Percentiles rank a stretch among this genome's conserved stretches.
phyloP scores from a whole-genome alignment of 1,284 basidiomycete species.

The Austroboletus rostrupii region DNA sequence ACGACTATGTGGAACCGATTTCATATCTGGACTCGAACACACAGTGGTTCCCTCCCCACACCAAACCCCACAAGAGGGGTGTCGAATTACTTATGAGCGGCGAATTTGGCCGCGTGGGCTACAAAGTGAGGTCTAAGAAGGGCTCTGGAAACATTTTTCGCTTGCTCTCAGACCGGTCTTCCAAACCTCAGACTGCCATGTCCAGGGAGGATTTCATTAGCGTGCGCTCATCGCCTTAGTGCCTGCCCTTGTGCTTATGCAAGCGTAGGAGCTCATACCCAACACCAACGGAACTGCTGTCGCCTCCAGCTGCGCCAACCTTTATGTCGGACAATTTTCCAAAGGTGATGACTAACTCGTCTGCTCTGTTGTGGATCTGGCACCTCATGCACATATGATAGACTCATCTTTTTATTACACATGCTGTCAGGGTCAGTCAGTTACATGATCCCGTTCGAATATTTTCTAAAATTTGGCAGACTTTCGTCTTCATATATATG shows the following conservation, averaged over 20 bases:
- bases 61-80: slow-evolving; percentile 69
- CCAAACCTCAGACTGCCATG: slow-evolving; percentile 34
- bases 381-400: slow-evolving; percentile 23
- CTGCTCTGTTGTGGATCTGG: slow-evolving; percentile 19
- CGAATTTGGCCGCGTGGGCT: slow-evolving; percentile 76
- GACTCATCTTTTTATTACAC: slow-evolving; percentile 83
- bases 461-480: slow-evolving; percentile 42
- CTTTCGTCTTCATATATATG: slow-evolving; percentile 86
- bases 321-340: slow-evolving; percentile 93
- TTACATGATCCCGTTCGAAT: neutral
- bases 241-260: slow-evolving; percentile 4
- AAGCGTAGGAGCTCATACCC: slow-evolving; percentile 68
- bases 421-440: slow-evolving; percentile 63
- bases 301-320: slow-evolving; percentile 74
- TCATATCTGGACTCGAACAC: slow-evolving; percentile 10
- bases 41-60: slow-evolving; percentile 49
- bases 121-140: slow-evolving; percentile 42
- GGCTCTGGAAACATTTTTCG: slow-evolving; percentile 43
- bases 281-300: slow-evolving; percentile 88
- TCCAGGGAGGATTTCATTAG: slow-evolving; percentile 52
- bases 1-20: slow-evolving; percentile 27
- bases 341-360: slow-evolving; percentile 47
- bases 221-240: slow-evolving; percentile 35
- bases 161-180: slow-evolving; percentile 41
- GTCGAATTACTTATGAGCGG: slow-evolving; percentile 71